Evolutionary conservation across 2,329 filamentous ascomycete species (phyloP).

Genomic region (Coleophoma cylindrospora): DNA sequence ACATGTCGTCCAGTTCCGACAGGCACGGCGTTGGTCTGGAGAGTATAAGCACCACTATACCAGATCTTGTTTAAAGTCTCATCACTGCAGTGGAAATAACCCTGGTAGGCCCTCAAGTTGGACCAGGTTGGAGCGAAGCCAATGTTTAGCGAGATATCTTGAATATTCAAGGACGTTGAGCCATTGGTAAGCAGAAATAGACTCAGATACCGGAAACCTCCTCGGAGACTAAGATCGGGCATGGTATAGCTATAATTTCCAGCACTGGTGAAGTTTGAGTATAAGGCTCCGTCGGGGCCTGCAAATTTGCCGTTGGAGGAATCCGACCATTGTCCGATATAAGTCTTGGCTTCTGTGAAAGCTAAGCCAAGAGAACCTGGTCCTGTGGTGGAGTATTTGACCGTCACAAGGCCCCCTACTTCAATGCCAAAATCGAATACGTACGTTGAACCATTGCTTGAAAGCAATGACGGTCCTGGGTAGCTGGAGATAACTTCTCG

Average conservation of each 20-base stretch:
- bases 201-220: conserved; percentile 46
- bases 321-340: conserved; percentile 40
- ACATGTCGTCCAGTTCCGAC: conserved; percentile 22
- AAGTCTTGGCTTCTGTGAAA: conserved; percentile 42
- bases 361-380: conserved; percentile 36
- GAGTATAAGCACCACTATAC: conserved; percentile 40
- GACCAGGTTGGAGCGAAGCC: conserved; percentile 31
- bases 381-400: conserved; percentile 40
- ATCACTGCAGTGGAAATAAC: conserved; percentile 43
- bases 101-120: conserved; percentile 39
- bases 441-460: conserved; percentile 40
- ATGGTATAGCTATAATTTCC: conserved; percentile 32
- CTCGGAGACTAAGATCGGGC: conserved; percentile 35
- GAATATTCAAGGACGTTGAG: conserved; percentile 15
- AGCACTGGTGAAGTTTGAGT: conserved; percentile 29
- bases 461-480: background rate
- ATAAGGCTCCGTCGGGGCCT: conserved; percentile 41
- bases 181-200: conserved; percentile 33
- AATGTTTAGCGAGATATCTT: conserved; percentile 29
- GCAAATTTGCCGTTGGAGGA: conserved; percentile 35
- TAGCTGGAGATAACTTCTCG: conserved; percentile 19
- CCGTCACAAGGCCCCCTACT: conserved; percentile 47
- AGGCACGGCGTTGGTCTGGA: conserved; percentile 16
- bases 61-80: conserved; percentile 44
- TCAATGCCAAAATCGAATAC: conserved; percentile 53